phyloP scores from a whole-genome alignment of 345 rosid species.

The Raphanus raphanistrum region DNA sequence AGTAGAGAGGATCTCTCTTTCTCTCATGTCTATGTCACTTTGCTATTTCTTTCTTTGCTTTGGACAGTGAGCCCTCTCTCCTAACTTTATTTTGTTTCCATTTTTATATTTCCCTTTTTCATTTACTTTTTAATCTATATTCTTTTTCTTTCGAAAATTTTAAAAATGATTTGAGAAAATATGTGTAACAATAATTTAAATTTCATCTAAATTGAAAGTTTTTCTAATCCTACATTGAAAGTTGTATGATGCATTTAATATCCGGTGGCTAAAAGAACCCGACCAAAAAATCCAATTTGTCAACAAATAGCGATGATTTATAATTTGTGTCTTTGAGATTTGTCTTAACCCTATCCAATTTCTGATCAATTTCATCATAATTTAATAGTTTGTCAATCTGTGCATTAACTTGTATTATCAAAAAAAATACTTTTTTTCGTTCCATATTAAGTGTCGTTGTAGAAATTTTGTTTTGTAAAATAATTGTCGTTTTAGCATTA shows the following conservation, averaged over 20 bases:
- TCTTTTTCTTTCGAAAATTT: slow-evolving; percentile 11
- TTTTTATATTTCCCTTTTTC: slow-evolving; percentile 25
- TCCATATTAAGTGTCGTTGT: too few relatives aligned
- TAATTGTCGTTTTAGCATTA: too few relatives aligned
- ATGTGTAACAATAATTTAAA: background rate
- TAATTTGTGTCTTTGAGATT: background rate
- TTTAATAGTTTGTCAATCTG: background rate
- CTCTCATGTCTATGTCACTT: slow-evolving; percentile 42
- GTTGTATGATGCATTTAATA: slow-evolving; percentile 24
- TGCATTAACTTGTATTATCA: too few relatives aligned
- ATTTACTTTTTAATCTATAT: background rate
- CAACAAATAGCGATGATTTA: background rate
- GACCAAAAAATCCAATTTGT: slow-evolving; percentile 10
- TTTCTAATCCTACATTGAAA: background rate
- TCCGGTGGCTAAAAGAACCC: slow-evolving; percentile 9
- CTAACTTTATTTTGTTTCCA: slow-evolving; percentile 33
- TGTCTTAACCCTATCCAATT: background rate
- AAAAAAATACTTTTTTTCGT: too few relatives aligned
- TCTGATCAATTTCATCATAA: background rate
- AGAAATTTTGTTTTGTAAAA: too few relatives aligned
- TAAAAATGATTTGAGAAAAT: slow-evolving; percentile 7
- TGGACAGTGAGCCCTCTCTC: slow-evolving; percentile 44
- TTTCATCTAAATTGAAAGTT: background rate
- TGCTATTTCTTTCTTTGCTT: slow-evolving; percentile 45
- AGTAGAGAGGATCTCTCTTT: slow-evolving; percentile 22